Conservation (phyloP, 2,329 filamentous ascomycete genomes). For the Ceratocystis lukuohia region DNA sequence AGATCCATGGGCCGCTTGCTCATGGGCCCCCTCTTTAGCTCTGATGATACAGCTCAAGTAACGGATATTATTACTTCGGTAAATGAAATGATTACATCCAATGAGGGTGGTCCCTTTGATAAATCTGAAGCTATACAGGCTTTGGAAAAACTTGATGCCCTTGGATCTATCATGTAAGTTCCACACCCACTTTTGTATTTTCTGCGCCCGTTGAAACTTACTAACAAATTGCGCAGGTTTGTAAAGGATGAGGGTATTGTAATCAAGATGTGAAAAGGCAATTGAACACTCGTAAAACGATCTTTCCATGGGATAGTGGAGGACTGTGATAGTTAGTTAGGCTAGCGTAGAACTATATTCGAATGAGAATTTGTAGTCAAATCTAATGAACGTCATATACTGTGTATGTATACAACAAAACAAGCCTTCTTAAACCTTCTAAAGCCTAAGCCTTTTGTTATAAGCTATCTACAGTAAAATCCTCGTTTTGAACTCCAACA, state of each 20-base stretch:
- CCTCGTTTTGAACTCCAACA: slow-evolving; percentile 33
- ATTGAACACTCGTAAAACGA: not conserved
- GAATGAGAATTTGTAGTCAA: not conserved
- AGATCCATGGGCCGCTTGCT: slow-evolving; percentile 71
- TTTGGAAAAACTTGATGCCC: slow-evolving; percentile 62
- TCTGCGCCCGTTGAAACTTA: not conserved
- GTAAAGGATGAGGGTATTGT: slow-evolving; percentile 47
- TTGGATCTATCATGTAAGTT: slow-evolving; percentile 66
- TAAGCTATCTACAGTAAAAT: not conserved
- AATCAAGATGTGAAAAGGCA: slow-evolving; percentile 47
- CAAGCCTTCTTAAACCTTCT: not conserved
- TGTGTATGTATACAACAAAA: not conserved
- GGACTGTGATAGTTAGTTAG: not conserved
- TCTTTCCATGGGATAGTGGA: not conserved
- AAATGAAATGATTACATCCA: slow-evolving; percentile 51
- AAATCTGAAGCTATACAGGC: slow-evolving; percentile 62
- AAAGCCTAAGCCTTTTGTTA: too few relatives aligned
- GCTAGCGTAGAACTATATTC: not conserved
- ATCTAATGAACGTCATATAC: not conserved
- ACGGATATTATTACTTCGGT: slow-evolving; percentile 64
- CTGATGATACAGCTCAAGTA: slow-evolving; percentile 69
- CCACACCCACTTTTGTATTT: not conserved
- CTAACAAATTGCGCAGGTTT: slow-evolving; percentile 32
- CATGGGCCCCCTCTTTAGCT: slow-evolving; percentile 61
- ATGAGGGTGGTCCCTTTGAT: slow-evolving; percentile 48